phyloP scores from a whole-genome alignment of 306 rosid genomes.

The Lotus japonicus region DNA sequence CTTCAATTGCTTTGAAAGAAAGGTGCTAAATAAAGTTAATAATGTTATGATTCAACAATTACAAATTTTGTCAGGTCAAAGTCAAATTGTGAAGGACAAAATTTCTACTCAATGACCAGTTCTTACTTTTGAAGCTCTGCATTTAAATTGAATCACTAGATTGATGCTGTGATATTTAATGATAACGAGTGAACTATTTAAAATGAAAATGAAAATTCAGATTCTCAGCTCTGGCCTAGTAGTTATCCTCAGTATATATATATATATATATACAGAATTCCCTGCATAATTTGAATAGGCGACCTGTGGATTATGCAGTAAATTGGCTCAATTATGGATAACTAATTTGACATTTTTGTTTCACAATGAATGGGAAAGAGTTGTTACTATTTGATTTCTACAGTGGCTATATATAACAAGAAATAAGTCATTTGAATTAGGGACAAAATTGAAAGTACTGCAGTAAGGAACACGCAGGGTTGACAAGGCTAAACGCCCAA shows the following conservation, averaged over 20 bases:
- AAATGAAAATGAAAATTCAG: no score
- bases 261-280: neutral
- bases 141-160: neutral
- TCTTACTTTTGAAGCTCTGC: neutral
- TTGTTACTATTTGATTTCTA: neutral
- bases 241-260: neutral
- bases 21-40: neutral
- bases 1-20: neutral
- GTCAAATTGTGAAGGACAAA: neutral
- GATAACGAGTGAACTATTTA: no score
- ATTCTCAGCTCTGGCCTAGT: neutral
- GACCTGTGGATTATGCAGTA: neutral
- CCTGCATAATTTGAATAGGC: neutral
- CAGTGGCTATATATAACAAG: neutral
- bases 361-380: neutral
- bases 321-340: neutral
- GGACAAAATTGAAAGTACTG: neutral
- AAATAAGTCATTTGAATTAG: neutral
- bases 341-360: neutral
- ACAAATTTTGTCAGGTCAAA: neutral
- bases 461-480: conserved; percentile 8
- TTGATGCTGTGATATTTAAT: neutral
- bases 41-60: neutral
- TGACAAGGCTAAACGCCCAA: no score
- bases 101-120: neutral